phyloP scores from a whole-genome alignment of 2,329 filamentous ascomycete genomes.

The Fusarium verrucosum region DNA sequence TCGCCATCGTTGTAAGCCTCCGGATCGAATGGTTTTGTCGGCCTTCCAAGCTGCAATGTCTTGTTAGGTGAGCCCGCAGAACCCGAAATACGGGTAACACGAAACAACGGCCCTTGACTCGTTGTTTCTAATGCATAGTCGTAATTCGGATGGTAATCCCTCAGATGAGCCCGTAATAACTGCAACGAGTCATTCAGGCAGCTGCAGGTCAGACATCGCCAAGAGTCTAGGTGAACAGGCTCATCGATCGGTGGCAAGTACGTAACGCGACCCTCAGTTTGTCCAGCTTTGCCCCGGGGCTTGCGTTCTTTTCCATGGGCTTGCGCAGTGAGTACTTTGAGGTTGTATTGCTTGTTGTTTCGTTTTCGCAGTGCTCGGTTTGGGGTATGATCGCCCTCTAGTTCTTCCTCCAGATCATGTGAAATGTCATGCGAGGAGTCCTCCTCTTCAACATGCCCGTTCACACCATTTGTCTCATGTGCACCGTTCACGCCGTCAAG shows the following conservation, averaged over 20 bases:
- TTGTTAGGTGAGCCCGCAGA: slow-evolving; percentile 46
- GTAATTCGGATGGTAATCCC: slow-evolving; percentile 56
- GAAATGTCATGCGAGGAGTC: slow-evolving; percentile 46
- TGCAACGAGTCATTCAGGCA: slow-evolving; percentile 57
- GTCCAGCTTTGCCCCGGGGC: slow-evolving; percentile 45
- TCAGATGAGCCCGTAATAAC: slow-evolving; percentile 61
- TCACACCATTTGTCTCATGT: slow-evolving; percentile 17
- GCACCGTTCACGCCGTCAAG: not conserved
- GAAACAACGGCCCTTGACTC: slow-evolving; percentile 52
- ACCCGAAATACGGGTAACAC: slow-evolving; percentile 49
- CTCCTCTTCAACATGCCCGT: slow-evolving; percentile 42
- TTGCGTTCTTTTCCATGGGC: slow-evolving; percentile 63
- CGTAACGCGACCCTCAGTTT: slow-evolving; percentile 55
- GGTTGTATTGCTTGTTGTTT: slow-evolving; percentile 64
- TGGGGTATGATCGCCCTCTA: slow-evolving; percentile 60
- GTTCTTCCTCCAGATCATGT: slow-evolving; percentile 57
- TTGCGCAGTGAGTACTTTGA: slow-evolving; percentile 67
- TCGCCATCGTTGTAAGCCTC: slow-evolving; percentile 57
- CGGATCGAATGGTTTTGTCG: slow-evolving; percentile 57
- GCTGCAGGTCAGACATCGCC: slow-evolving; percentile 62
- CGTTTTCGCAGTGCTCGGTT: slow-evolving; percentile 61
- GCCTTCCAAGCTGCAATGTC: slow-evolving; percentile 55
- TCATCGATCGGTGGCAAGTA: slow-evolving; percentile 58
- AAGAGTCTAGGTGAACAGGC: slow-evolving; percentile 58
- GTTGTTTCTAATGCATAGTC: slow-evolving; percentile 52